Evolutionary conservation across 441 rosid species (phyloP), one percentile per base, ranked within the genome.

Genomic region (Brassica balearica): DNA sequence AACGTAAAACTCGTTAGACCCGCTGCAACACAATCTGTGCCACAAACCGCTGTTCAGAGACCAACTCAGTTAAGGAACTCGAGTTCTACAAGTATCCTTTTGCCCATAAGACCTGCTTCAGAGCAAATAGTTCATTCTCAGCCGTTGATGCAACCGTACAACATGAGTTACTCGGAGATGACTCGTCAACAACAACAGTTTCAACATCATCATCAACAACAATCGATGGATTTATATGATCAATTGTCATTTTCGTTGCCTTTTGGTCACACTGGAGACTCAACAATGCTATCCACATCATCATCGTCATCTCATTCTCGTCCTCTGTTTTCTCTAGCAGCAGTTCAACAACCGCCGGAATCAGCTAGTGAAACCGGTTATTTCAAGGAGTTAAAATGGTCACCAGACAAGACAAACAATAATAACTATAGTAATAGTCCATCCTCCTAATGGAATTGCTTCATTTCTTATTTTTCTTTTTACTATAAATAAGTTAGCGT

Each of bases 1-100:
- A 90, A 94, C 72, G 98, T 92, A 65, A 87, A 74, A 74, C 89
- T 91, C 60, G 73, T 71, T 1, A 65, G 85, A 65, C 75, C 88
- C 9, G 68, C 76, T 7, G 23, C 73, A 15, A 15, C 82, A 38
- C 60, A 53, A 2, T 17, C 71, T 61, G 69, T 61, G 1, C 41
- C 76, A 2, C 83, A 80, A 25, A 51, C 73, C 0, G 36, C 71
- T 1, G 46, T 55, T 72, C 79, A 85, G 17, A 58, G 72, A 8
- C 32, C 86, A 4, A 75, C 81, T 65, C 88, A 74, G 69, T 64
- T 81, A 27, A 53, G 82, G 11, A 25, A 82, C 84, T 83, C 87
- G 1, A 77, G 76, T 81, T 78, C 87, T 56, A 25, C 80, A 0
- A 64, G 66, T 70, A 67, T 87, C 79, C 79, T 83, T 80, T 77